Evolutionary conservation across 2,329 filamentous ascomycete species (phyloP), one percentile per base, ranked within the genome.

Genomic region (Teratosphaeria zuluensis): DNA sequence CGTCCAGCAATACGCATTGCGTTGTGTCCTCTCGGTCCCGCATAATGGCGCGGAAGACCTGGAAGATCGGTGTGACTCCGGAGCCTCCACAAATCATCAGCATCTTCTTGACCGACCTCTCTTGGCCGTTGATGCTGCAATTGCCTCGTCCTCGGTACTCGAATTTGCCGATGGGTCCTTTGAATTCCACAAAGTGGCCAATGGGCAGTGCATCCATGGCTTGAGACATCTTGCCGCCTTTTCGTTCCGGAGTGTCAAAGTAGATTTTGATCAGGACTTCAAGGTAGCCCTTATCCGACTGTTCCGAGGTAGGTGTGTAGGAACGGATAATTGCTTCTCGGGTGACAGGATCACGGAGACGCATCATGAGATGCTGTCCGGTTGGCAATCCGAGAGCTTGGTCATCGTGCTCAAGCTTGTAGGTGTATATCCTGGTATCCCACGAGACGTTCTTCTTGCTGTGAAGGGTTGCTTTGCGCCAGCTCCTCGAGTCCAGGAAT

Each of bases 61-160:
- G 89, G 70, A 86, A 94, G 63, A 96, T 89, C 0, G 92, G 92
- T n/a, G 92, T 96, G 68, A 96, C 88, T 0, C 92, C 92, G n/a
- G 84, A 89, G 5, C 92, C 92, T 14, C 82, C 92, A 66, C 89
- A 94, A 33, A 96, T 85, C 90, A 96, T 95, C 69, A 88, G 78
- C 72, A 96, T 90, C 12, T 80, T 81, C 56, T 80, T 81, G 1
- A 95, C 81, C 0, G 66, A 73, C 9, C 85, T 77, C 59, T 77
- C 71, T 21, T 76, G 78, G 0, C 81, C 81, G 33, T 82, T 82
- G 51, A 95, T 74, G 0, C 75, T 69, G 66, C 88, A 90, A 1
- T 73, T 62, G 0, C 91, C 90, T 0, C 77, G 74, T 0, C 88
- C 87, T 0, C 86, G 76, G 67, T 96, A 96, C 66, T 88, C 83